phyloP scores from a whole-genome alignment of 2,329 filamentous ascomycete genomes.

The Alternaria alternata region DNA sequence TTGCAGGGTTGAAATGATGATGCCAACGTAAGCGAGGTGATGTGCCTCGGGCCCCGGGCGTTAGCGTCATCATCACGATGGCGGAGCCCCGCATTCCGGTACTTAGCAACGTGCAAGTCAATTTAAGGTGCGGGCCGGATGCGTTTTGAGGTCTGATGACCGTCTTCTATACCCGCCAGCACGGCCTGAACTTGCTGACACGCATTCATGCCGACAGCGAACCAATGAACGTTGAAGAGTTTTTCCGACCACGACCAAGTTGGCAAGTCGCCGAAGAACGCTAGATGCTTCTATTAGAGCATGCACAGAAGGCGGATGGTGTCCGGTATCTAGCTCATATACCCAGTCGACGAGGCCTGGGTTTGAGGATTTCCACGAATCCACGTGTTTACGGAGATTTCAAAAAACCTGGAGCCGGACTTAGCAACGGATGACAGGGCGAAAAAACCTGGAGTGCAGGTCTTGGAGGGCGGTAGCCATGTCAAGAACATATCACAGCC shows the following conservation, averaged over 20 bases:
- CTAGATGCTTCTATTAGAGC: constrained; percentile 6
- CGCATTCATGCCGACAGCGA: constrained; percentile 13
- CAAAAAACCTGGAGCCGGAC: constrained; percentile 7
- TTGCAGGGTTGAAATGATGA: constrained; percentile 12
- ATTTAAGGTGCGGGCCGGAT: constrained; percentile 20
- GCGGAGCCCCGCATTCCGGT: constrained; percentile 19
- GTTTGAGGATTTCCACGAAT: constrained; percentile 13
- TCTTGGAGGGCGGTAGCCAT: not conserved
- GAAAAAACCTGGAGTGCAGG: not conserved
- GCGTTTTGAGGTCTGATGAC: constrained; percentile 19
- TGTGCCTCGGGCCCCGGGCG: constrained; percentile 1
- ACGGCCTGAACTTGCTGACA: not conserved
- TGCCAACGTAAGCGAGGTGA: constrained; percentile 17
- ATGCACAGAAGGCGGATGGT: not conserved
- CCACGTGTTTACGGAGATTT: constrained; percentile 3
- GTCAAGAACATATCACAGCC: not conserved
- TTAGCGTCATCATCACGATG: constrained; percentile 7
- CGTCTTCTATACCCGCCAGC: not conserved
- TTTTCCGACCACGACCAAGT: constrained; percentile 8
- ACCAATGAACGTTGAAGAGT: constrained; percentile 9
- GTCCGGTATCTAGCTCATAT: constrained; percentile 5
- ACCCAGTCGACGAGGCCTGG: constrained; percentile 1
- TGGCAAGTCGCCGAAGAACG: constrained; percentile 12
- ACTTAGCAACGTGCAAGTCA: constrained; percentile 7
- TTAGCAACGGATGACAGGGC: not conserved